Evolutionary conservation across 371 early-diverging fungal genomes (phyloP), one percentile per base, ranked within the genome.

Genomic region (Fennellomyces sp.): DNA sequence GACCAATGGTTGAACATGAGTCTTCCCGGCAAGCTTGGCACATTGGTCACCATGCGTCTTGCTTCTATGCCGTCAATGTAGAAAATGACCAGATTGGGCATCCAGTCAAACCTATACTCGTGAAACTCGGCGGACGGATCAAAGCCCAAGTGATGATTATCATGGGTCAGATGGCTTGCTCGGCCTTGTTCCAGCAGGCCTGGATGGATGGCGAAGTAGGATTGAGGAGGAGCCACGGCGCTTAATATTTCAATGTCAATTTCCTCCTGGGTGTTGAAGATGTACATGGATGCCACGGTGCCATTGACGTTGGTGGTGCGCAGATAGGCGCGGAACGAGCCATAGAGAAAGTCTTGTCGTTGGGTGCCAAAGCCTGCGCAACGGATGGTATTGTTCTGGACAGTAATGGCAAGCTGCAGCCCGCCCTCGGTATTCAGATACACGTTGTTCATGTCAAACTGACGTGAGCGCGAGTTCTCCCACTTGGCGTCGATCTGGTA

Each of bases 1-100:
- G 74, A 65, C 74, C 74, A 73, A 42, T 70, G 70, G 52, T 69
- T 73, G 13, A 70, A 47, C 61, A 73, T 56, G 45, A 73, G 31
- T 4, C 69, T 31, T 0, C 70, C 66, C 6, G 70, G 64, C n/a
- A 33, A 11, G 3, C 26, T 54, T n/a, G 70, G 70, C 12, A 73
- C 61, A 31, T 70, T 70, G 33, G 67, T 67, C 11, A 31, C 45
- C 17, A 65, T 49, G 1, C 63, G 62, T 11, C 54, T 56, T 2
- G 59, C 60, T 52, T 60, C 57, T 13, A 58, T 19, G 11, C 68
- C 68, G 36, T 73, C 74, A 19, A 70, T 61, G 52, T 68, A 73
- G 30, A 70, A 70, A 1, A 63, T 45, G 13, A 48, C 59, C 19
- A 39, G 48, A 15, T 56, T 51, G n/a, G 70, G 68, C 21, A 63